Evolutionary conservation across 441 rosid species (phyloP), one percentile per base, ranked within the genome.

Genomic region (Theobroma grandiflorum): DNA sequence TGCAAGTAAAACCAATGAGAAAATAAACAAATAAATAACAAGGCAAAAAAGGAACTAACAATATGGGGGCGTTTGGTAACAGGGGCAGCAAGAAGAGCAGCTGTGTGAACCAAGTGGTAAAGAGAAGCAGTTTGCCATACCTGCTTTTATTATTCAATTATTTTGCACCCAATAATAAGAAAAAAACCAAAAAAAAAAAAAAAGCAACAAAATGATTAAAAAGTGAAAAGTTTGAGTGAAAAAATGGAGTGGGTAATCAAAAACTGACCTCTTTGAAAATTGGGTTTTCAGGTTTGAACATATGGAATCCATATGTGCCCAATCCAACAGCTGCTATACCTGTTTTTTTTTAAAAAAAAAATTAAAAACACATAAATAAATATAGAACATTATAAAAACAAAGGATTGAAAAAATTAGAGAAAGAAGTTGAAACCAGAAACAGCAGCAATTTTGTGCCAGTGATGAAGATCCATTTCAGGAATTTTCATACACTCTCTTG

Each of bases 41-140:
- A 11, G 22, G 38, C 49, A 43, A 61, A 65, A 79, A 72, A 37
- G 33, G 70, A 67, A 85, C 90, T 87, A 79, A 96, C 98, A 81
- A 93, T 80, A 77, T 89, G 81, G 37, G 98, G 98, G 70, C 77
- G 76, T 79, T 88, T 96, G 49, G 96, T 89, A 79, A 77, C 65
- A 40, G 98, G 99, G 50, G 97, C 95, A 84, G 95, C 88, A 82
- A 95, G 80, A 74, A 96, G 90, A 70, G 98, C 98, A 35, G 97
- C 96, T 22, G 97, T 96, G 83, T 96, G 99, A 76, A 91, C 93
- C 90, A 95, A 84, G 89, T 96, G 98, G 84, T 93, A 96, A 53
- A 93, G 85, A 31, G 99, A 96, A 50, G 98, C 98, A 4, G 95
- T 95, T 59, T 95, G 95, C 99, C 98, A 95, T n/a, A 95, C 98